Percentiles rank a stretch among this genome's conserved stretches.
Evolutionary conservation across 2,329 filamentous ascomycete species (phyloP).

Genomic region (Raffaelea ambrosiae): DNA sequence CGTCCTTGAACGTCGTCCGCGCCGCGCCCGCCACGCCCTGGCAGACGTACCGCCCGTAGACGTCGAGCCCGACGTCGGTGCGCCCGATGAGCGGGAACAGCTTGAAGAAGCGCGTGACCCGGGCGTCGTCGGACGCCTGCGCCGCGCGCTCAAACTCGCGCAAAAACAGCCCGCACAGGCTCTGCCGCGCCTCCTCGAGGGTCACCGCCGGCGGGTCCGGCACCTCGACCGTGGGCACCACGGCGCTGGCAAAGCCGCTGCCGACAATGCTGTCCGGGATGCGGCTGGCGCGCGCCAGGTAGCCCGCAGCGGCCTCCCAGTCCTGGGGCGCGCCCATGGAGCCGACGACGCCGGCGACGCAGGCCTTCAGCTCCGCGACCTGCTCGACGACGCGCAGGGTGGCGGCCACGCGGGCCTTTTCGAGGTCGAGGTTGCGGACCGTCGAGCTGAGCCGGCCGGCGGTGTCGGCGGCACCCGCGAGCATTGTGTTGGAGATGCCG

Average conservation of each 20-base stretch:
- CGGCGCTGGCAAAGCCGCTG: conserved; percentile 80
- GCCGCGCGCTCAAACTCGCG: conserved; percentile 93
- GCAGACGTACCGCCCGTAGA: conserved; percentile 93
- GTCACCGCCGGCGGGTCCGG: conserved; percentile 85
- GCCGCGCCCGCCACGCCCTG: conserved; percentile 84
- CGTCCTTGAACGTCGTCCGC: conserved; percentile 66
- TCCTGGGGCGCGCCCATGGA: conserved; percentile 98
- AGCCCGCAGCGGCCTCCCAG: conserved; percentile 93
- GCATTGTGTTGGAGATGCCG: conserved; percentile 81
- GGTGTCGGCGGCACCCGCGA: conserved; percentile 76
- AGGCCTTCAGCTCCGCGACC: conserved; percentile 93
- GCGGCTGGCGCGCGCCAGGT: conserved; percentile 73
- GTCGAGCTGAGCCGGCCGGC: conserved; percentile 78
- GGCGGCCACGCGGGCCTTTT: conserved; percentile 84
- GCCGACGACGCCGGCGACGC: conserved; percentile 85
- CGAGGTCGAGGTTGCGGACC: conserved; percentile 79
- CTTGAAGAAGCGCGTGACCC: conserved; percentile 96
- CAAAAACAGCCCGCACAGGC: conserved; percentile 80
- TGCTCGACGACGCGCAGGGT: conserved; percentile 91
- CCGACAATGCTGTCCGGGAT: conserved; percentile 73
- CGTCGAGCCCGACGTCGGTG: conserved; percentile 81
- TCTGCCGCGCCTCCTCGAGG: conserved; percentile 78
- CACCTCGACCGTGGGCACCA: conserved; percentile 92
- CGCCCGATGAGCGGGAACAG: conserved; percentile 89
- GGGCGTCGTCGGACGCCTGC: conserved; percentile 74